Conservation (phyloP, 2,329 filamentous ascomycete species). For the Diaporthe helianthi region DNA sequence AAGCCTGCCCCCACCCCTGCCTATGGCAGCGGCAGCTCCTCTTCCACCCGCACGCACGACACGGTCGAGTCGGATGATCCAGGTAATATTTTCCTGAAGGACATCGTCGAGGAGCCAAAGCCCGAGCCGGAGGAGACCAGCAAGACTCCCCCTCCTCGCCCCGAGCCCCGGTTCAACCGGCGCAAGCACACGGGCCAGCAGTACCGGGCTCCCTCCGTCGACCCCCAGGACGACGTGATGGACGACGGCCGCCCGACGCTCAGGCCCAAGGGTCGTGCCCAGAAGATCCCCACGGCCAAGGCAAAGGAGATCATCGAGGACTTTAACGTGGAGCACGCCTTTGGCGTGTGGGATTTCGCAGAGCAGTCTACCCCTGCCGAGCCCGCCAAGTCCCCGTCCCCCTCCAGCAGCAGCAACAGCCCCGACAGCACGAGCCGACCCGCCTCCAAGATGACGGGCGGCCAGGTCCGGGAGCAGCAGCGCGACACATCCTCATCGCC, state of each 20-base stretch:
- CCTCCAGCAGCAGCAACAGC: too few relatives aligned
- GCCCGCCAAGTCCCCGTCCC: too few relatives aligned
- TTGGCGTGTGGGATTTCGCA: too few relatives aligned
- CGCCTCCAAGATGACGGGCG: too few relatives aligned
- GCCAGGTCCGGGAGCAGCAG: too few relatives aligned
- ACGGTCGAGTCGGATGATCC: neutral
- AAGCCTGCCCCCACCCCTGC: neutral
- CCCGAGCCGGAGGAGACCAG: neutral
- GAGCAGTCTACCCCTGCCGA: too few relatives aligned
- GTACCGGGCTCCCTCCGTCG: neutral
- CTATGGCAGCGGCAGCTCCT: neutral
- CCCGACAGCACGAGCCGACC: too few relatives aligned
- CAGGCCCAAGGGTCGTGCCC: neutral
- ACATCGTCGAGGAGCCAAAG: neutral
- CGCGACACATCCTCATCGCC: too few relatives aligned
- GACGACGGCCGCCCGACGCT: neutral
- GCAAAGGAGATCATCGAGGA: too few relatives aligned
- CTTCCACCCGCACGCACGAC: neutral
- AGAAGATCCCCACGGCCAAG: too few relatives aligned
- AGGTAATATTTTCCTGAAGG: neutral
- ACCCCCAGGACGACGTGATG: neutral
- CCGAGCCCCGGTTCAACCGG: neutral
- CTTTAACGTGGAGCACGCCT: too few relatives aligned
- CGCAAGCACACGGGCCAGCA: neutral
- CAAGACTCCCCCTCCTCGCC: too few relatives aligned